Conservation (phyloP, 495 filamentous ascomycete genomes). For the Penicillium lagena region DNA sequence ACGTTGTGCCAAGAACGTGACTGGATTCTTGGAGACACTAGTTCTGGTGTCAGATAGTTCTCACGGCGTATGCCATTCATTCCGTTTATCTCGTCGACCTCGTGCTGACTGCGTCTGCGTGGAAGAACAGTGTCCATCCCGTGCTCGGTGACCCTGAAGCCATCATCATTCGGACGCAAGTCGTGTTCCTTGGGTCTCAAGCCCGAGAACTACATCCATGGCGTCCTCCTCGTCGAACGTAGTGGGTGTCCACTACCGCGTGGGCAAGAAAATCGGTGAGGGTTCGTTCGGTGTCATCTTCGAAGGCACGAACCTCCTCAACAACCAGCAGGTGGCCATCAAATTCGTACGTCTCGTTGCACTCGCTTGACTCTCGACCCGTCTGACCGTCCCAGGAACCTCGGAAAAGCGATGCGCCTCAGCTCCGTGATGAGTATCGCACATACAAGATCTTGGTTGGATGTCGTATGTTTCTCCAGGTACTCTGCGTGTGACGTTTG, state of each 20-base stretch:
- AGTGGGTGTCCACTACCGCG: slow-evolving; percentile 96
- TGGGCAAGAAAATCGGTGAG: slow-evolving; percentile 99
- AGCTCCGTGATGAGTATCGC: slow-evolving; percentile 96
- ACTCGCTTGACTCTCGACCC: not conserved
- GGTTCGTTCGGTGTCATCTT: slow-evolving; percentile 99
- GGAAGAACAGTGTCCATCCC: slow-evolving; percentile 2
- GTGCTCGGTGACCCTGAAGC: slow-evolving; percentile 29
- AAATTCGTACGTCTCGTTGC: slow-evolving; percentile 75
- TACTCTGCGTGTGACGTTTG: not conserved
- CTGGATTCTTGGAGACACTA: slow-evolving; percentile 6
- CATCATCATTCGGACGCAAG: slow-evolving; percentile 19
- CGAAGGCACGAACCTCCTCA: slow-evolving; percentile 95
- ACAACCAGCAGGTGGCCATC: slow-evolving; percentile 99
- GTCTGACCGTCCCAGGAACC: slow-evolving; percentile 64
- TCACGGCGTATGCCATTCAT: not conserved
- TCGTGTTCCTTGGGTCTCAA: slow-evolving; percentile 10
- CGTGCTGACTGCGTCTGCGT: slow-evolving; percentile 13
- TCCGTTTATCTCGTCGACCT: not conserved
- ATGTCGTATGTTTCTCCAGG: slow-evolving; percentile 73
- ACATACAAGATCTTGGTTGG: slow-evolving; percentile 99
- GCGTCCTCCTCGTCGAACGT: slow-evolving; percentile 96
- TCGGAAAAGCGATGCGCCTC: slow-evolving; percentile 95
- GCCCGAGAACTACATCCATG: slow-evolving; percentile 44
- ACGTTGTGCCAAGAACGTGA: not conserved
- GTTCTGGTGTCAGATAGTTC: too few species aligned